Percentiles rank a stretch among this genome's conserved stretches.
phyloP scores from a whole-genome alignment of 2,329 filamentous ascomycete species.

The Biscogniauxia sp. region DNA sequence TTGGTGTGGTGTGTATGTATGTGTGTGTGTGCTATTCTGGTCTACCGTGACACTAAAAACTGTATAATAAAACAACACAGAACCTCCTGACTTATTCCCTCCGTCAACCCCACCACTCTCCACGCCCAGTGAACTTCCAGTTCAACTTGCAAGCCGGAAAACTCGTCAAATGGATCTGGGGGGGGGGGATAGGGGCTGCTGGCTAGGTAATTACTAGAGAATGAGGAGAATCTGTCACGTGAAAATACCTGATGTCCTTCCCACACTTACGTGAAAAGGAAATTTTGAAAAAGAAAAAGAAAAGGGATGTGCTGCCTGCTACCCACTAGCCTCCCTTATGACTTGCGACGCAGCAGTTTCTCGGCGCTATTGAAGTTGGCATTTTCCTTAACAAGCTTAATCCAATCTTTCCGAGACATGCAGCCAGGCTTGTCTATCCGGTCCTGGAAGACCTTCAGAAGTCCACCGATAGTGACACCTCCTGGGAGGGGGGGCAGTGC shows the following conservation, averaged over 20 bases:
- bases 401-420: conserved; percentile 55
- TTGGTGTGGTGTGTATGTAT: background rate
- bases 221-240: background rate
- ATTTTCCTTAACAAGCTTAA: conserved; percentile 56
- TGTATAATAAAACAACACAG: background rate
- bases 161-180: background rate
- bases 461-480: conserved; percentile 53
- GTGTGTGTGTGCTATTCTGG: background rate
- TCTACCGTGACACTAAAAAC: background rate
- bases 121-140: no score
- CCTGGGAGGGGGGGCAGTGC: conserved; percentile 47
- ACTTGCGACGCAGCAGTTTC: conserved; percentile 49
- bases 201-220: background rate
- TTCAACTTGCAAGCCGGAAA: no score
- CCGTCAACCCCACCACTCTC: no score
- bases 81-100: no score
- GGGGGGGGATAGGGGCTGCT: no score
- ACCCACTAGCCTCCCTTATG: conserved; percentile 21
- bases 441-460: conserved; percentile 53
- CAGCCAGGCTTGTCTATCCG: conserved; percentile 52
- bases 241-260: background rate
- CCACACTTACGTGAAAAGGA: background rate
- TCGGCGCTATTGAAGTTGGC: conserved; percentile 53
- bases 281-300: background rate
- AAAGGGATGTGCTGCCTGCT: background rate